Evolutionary conservation across 345 rosid genomes (phyloP), one percentile per base, ranked within the genome.

Genomic region (Murraya paniculata): DNA sequence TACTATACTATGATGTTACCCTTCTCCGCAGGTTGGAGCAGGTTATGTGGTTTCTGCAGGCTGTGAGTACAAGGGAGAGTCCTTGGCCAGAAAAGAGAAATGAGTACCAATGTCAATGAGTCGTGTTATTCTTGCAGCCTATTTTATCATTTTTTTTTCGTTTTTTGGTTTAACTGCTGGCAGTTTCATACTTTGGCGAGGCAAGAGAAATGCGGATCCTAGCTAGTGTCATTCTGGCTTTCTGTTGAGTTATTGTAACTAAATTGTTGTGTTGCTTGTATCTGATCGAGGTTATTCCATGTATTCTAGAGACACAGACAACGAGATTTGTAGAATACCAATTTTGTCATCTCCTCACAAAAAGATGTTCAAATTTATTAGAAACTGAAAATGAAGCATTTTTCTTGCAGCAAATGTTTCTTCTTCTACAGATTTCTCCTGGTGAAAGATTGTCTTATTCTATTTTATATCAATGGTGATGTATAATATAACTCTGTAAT

Each of bases 41-140:
- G 95, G 93, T 48, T 96, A 84, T 83, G 91, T 92, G 21, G 90
- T 96, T 74, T 76, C 90, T 6, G 85, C 85, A 0, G 93, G 98
- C 8, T 73, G 93, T 31, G 99, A 92, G 82, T 83, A 89, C 78
- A 96, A 89, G 83, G 97, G 93, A 77, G 99, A 96, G 79, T 88
- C 97, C 71, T 79, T 96, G 79, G 90, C 97, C 31, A 88, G 90
- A 85, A 94, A 87, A 83, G 91, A 89, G 84, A 83, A 84, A 79
- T 88, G 77, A 87, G 71, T 31, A 50, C 18, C 64, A 60, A 60
- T 19, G 75, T 45, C 41, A 50, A 55, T 2, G 18, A 41, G 39
- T 74, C 62, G 55, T 72, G 18, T 3, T 24, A 77, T 48, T 74
- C 67, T 60, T 68, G 67, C n/a, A 4, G 57, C 14, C 36, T 62